A percentile compares a stretch with the other conserved stretches of the same genome.
These are phyloP conservation scores for Kwoniella sp. DNA, from an alignment of 768 basidiomycete species.

Conservation along the genomic window DNA sequence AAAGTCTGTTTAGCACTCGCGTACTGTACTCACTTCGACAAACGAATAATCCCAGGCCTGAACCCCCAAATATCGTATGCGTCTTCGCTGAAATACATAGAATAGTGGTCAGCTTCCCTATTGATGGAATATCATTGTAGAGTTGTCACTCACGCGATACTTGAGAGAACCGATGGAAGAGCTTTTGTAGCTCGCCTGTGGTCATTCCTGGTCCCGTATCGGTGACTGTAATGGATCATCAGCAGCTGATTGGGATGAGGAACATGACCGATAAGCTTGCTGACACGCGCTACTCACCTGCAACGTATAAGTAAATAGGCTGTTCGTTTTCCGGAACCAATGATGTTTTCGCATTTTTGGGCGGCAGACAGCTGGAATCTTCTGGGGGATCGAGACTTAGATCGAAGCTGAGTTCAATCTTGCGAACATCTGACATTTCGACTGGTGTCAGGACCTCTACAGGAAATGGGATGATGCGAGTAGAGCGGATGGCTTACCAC, in stretches of 20 bases:
- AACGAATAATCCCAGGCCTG: conserved; percentile 57
- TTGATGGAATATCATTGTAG: too few relatives aligned
- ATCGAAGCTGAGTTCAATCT: conserved; percentile 52
- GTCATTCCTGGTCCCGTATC: conserved; percentile 57
- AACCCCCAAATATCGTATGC: conserved; percentile 49
- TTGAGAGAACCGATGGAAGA: conserved; percentile 58
- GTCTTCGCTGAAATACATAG: conserved; percentile 31
- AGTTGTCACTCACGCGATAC: conserved; percentile 45
- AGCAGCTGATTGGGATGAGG: too few relatives aligned
- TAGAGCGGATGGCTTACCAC: conserved; percentile 16
- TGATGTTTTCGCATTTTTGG: conserved; percentile 18
- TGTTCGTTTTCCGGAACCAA: conserved; percentile 28
- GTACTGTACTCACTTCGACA: conserved; percentile 53
- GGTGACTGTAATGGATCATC: conserved; percentile 10
- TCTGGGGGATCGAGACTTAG: conserved; percentile 49
- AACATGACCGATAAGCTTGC: not conserved
- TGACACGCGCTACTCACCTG: conserved; percentile 12
- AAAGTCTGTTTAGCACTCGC: too few relatives aligned
- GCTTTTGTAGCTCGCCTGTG: conserved; percentile 52
- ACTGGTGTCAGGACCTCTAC: not conserved
- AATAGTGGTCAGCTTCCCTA: too few relatives aligned
- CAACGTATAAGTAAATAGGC: conserved; percentile 55
- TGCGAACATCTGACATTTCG: conserved; percentile 28
- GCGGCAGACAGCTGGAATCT: conserved; percentile 47
- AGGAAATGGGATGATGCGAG: not conserved